Base-by-base conservation (phyloP, 306 rosid species). In the Nissolia schottii region DNA sequence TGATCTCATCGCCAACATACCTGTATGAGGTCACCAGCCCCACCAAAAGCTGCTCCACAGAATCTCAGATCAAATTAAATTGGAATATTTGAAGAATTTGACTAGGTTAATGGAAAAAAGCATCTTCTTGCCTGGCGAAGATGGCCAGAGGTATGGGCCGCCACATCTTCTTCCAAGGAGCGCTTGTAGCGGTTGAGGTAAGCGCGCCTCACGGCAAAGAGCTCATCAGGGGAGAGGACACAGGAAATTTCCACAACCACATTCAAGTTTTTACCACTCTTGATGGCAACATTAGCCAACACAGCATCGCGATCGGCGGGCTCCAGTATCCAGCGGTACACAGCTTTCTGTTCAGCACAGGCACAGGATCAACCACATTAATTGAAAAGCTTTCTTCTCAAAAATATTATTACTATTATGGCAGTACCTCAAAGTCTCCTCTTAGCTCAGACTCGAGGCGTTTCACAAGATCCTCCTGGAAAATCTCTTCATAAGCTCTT, bases 151-250 rank as follows among this genome's bases (percentile, higher is more conserved):
- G 96, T 88, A 16, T 82, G 89, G 4, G 82, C 66, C 24, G 96
- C 96, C 7, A 90, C 80, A 64, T 90, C 98, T 73, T 92, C 98
- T 71, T 92, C 98, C 75, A 92, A 43, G 15, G 98, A 90, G 32
- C 49, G 96, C 80, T 82, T 90, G 85, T 83, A 85, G 68, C 93
- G 91, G 10, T 67, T 1, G 27, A 73, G 64, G 14, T 79, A 79
- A 16, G 83, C 83, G 4, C 79, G 50, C 25, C 91, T 83, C 16
- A 87, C 87, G 0, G 41, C 89, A 49, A 90, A 62, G 8, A 92
- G 84, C 78, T 92, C 96, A 43, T 88, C 90, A 1, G 98, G 90
- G 5, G 86, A 80, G 12, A 28, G 71, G 37, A 87, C 74, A 64
- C 84, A 48, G 4, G 96, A 61, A 16, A 90, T 70, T 72, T 92